phyloP scores from a whole-genome alignment of 129 eudicot genomes.

The Artemisia annua region DNA sequence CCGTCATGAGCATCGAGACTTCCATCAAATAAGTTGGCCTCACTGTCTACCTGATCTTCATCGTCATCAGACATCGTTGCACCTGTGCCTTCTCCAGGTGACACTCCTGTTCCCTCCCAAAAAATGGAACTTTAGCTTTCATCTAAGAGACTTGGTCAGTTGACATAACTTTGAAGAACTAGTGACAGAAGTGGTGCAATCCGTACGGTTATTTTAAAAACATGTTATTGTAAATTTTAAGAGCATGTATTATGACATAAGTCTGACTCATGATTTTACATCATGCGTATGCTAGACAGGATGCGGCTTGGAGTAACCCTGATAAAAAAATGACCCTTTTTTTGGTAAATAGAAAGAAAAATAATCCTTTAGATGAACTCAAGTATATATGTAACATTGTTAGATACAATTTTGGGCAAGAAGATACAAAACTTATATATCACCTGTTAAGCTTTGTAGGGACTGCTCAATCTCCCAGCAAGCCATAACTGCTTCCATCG shows the following conservation, averaged over 20 bases:
- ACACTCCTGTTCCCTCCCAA: conserved; percentile 47
- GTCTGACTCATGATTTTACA: neutral
- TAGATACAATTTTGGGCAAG: neutral
- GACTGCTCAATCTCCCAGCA: conserved; percentile 97
- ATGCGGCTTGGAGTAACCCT: neutral
- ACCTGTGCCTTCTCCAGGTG: conserved; percentile 91
- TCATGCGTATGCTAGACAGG: neutral
- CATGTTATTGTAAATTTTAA: too few species aligned
- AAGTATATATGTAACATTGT: neutral
- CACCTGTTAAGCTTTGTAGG: conserved; percentile 87
- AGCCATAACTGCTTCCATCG: conserved; percentile 98
- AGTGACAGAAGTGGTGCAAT: too few species aligned
- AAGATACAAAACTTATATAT: conserved; percentile 6
- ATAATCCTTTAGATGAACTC: neutral
- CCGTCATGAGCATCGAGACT: conserved; percentile 69
- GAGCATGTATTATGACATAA: neutral
- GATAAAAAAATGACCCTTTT: conserved; percentile 2
- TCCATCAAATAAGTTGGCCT: conserved; percentile 75
- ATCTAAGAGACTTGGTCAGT: neutral
- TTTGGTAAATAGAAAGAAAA: neutral
- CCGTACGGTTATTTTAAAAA: too few species aligned
- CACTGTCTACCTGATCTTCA: conserved; percentile 77
- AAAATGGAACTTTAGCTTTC: neutral
- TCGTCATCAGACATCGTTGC: conserved; percentile 97
- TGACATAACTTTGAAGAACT: neutral